Conservation (phyloP, 768 basidiomycete genomes). For the Tremella fuciformis region DNA sequence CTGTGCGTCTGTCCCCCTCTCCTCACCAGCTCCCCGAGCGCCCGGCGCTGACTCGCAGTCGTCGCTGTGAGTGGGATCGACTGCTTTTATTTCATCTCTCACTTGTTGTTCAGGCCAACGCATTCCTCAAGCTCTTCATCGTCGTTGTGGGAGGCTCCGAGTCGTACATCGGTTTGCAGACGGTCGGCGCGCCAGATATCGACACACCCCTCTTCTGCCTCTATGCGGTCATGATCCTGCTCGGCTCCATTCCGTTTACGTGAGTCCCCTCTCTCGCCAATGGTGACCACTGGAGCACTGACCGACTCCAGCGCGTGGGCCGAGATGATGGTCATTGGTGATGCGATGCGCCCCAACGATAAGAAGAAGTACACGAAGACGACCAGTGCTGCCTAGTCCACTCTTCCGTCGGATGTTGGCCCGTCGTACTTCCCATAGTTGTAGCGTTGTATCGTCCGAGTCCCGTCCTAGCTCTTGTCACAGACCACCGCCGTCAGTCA, state of each 20-base stretch:
- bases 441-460: no score
- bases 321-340: no score
- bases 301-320: no score
- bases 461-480: no score
- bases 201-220: constrained; percentile 40
- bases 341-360: no score
- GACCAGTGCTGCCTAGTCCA: no score
- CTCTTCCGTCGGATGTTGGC: no score
- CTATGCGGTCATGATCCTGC: constrained; percentile 35
- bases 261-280: constrained; percentile 19
- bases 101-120: constrained; percentile 23
- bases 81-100: not conserved
- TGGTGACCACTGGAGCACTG: no score
- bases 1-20: constrained; percentile 28
- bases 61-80: constrained; percentile 13
- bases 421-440: no score
- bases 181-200: constrained; percentile 18
- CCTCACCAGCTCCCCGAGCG: not conserved
- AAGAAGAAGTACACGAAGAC: no score
- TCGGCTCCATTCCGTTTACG: constrained; percentile 35
- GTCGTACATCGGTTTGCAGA: constrained; percentile 28
- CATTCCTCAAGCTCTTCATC: constrained; percentile 43
- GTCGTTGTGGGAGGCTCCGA: constrained; percentile 34
- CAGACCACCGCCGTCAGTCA: no score
- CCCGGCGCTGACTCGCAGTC: constrained; percentile 16